These are phyloP conservation scores for Neopestalotiopsis sp. DNA, from an alignment of 2,329 filamentous ascomycete genomes.

Conservation along the genomic window DNA sequence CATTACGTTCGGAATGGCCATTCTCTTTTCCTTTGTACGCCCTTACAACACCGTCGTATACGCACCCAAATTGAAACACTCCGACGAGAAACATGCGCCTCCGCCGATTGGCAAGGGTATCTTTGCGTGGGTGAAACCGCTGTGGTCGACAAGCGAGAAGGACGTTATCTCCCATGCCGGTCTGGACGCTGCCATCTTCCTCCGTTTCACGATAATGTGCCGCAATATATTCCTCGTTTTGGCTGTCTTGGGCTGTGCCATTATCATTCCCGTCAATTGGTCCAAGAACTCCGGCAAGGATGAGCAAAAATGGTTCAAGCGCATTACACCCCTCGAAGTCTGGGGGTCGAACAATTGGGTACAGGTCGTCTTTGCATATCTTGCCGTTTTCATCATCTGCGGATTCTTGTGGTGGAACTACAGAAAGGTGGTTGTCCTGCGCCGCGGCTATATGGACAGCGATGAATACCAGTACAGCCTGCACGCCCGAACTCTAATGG, in stretches of 20 bases:
- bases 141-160: conserved; percentile 78
- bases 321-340: conserved; percentile 64
- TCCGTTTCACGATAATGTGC: conserved; percentile 89
- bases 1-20: conserved; percentile 73
- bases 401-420: conserved; percentile 94
- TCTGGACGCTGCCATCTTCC: conserved; percentile 88
- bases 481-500: conserved; percentile 75
- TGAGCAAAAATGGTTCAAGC: conserved; percentile 55
- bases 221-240: conserved; percentile 84
- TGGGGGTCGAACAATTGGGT: conserved; percentile 61
- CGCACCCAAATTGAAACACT: conserved; percentile 90
- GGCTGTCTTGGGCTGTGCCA: conserved; percentile 72
- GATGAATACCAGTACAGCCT: conserved; percentile 88
- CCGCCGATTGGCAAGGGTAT: conserved; percentile 85
- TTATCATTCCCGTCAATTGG: conserved; percentile 84
- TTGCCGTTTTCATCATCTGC: conserved; percentile 76
- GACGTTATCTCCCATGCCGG: conserved; percentile 82
- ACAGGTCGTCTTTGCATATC: conserved; percentile 62
- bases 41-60: conserved; percentile 94
- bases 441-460: conserved; percentile 82
- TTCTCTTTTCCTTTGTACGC: conserved; percentile 86
- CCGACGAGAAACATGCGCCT: conserved; percentile 87
- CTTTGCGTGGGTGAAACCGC: conserved; percentile 83
- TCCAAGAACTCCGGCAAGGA: conserved; percentile 47
- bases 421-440: conserved; percentile 69